Evolutionary conservation across 1,284 basidiomycete species (phyloP).

Genomic region (Ganoderma multipileum): DNA sequence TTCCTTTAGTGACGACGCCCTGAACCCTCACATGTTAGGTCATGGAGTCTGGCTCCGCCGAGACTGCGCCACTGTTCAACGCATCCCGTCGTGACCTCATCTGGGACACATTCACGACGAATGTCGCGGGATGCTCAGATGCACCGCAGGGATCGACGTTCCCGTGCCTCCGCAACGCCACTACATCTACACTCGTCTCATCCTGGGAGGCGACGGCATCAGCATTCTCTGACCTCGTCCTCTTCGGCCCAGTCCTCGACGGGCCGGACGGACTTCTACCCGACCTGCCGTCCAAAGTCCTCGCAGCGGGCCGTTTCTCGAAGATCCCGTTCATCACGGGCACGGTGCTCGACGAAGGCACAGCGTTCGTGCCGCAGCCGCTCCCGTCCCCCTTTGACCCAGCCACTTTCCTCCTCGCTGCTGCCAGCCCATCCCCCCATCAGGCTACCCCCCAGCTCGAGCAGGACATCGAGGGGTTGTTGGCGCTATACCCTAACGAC

Average conservation of each 20-base stretch:
- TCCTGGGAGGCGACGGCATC: neutral
- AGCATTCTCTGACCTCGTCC: constrained; percentile 5
- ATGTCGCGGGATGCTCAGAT: constrained; percentile 6
- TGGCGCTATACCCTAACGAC: constrained; percentile 55
- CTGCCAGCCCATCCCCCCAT: constrained; percentile 33
- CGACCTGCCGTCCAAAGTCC: constrained; percentile 26
- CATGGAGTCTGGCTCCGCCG: constrained; percentile 24
- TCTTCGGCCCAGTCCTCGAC: constrained; percentile 27
- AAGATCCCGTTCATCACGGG: constrained; percentile 28
- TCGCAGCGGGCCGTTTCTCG: constrained; percentile 24
- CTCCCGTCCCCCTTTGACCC: neutral
- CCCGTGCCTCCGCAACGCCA: constrained; percentile 12
- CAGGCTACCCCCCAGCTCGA: neutral
- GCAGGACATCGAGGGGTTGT: constrained; percentile 35
- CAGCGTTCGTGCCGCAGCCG: neutral
- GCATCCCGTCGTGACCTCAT: constrained; percentile 15
- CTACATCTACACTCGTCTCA: neutral
- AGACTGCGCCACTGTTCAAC: constrained; percentile 19
- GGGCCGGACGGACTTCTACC: constrained; percentile 21
- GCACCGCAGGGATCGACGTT: constrained; percentile 1
- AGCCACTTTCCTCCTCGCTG: neutral
- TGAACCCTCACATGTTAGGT: constrained; percentile 10
- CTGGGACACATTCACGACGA: constrained; percentile 7
- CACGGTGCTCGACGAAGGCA: constrained; percentile 28
- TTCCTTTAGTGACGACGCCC: neutral